A percentile compares a stretch with the other conserved stretches of the same genome.
These are phyloP conservation scores for Cyclocybe cylindracea DNA, from an alignment of 768 basidiomycete genomes.

Conservation along the genomic window DNA sequence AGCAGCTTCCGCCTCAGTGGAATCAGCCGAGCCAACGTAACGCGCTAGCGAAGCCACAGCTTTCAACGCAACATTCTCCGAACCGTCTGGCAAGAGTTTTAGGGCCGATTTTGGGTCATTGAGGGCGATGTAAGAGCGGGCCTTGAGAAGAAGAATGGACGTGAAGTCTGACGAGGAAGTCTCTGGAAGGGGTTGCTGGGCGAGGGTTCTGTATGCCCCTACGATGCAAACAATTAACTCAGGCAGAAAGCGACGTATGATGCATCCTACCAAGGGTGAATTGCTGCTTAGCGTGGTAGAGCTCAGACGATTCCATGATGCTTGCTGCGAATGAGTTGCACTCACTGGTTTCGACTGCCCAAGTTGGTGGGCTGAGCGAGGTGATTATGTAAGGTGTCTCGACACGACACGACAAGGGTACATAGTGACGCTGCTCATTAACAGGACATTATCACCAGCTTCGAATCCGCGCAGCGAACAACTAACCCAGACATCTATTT, in stretches of 20 bases:
- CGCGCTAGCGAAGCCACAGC: slow-evolving; percentile 76
- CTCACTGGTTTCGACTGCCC: no score
- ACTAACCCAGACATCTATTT: no score
- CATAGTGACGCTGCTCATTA: no score
- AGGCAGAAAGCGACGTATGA: not conserved
- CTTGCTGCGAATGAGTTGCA: not conserved
- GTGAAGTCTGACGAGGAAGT: slow-evolving; percentile 63
- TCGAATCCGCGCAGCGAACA: no score
- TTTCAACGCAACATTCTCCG: slow-evolving; percentile 68
- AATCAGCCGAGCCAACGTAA: slow-evolving; percentile 51
- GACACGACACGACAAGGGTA: not conserved
- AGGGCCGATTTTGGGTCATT: slow-evolving; percentile 57
- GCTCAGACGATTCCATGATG: slow-evolving; percentile 33
- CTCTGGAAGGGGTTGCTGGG: slow-evolving; percentile 56
- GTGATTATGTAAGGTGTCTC: slow-evolving; percentile 6
- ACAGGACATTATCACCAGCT: no score
- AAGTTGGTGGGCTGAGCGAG: not conserved
- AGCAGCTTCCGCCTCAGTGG: slow-evolving; percentile 50
- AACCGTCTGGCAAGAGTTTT: slow-evolving; percentile 53
- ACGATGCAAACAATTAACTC: slow-evolving; percentile 2
- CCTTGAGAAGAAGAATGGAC: slow-evolving; percentile 72
- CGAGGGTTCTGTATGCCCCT: slow-evolving; percentile 73
- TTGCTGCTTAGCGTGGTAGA: slow-evolving; percentile 48
- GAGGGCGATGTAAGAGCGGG: slow-evolving; percentile 76
- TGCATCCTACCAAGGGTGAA: slow-evolving; percentile 64